Base-by-base conservation (phyloP, 208 protist species). In the Phytomonas francai region DNA sequence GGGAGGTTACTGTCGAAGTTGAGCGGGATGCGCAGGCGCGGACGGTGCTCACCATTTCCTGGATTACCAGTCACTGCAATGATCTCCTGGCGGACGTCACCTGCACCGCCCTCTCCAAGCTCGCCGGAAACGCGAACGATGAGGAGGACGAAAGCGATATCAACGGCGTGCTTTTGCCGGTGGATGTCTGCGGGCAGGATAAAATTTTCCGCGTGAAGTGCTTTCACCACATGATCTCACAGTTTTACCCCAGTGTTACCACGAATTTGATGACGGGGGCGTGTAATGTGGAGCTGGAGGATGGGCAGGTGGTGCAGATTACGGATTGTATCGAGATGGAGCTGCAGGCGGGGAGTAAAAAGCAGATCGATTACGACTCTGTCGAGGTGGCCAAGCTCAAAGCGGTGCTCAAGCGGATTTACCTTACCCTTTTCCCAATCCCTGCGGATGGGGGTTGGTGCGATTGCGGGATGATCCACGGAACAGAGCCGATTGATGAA, bases 161-260 rank as follows among this genome's bases (percentile, higher is more conserved):
- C 29, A 49, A 49, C 14, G 39, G 39, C 39, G 83, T 84, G 63
- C 74, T 87, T 8, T 80, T 93, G 60, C 91, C 88, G 45, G 86
- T 87, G 14, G 88, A 93, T 67, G 80, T 93, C 36, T 76, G 77
- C 25, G 83, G 84, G 0, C 81, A 90, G 76, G 91, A 97, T 77
- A 75, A 77, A 39, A 65, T 97, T 27, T 97, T 97, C 68, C 84
- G 91, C 34, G 71, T 95, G 62, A 94, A 94, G 74, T 97, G 91
- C 73, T 94, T 97, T 54, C 91, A 97, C 71, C 86, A 95, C 73
- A 97, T 97, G 87, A 81, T 97, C 70, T 80, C 88, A 27, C 91
- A 96, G 77, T 93, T 96, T 62, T 93, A 94, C 77, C 64, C 76
- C 14, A 73, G 77, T 58, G 85, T 93, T 36, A 84, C 65, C 19